Conservation (phyloP, 2,329 filamentous ascomycete species). For the Colletotrichum noveboracense region DNA sequence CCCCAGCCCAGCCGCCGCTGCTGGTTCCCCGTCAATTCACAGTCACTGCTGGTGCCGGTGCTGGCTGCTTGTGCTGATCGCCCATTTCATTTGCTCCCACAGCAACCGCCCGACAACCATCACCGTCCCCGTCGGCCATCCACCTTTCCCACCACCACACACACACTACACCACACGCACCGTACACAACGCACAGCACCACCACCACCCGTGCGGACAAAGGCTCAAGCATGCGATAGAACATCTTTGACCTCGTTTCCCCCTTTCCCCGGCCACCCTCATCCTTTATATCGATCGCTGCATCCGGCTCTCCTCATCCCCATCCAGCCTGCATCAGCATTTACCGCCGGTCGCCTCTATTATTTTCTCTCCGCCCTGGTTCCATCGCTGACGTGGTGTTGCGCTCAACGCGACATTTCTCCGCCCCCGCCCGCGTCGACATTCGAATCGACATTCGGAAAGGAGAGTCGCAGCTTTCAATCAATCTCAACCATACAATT, state of each 20-base stretch:
- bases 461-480: not conserved
- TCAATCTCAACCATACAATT: not conserved
- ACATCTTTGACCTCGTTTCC: conserved; percentile 4
- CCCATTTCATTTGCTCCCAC: conserved; percentile 21
- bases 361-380: not conserved
- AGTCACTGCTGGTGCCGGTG: not conserved
- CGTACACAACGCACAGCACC: not conserved
- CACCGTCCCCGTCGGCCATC: not conserved
- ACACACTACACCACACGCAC: not conserved
- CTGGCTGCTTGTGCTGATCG: not conserved
- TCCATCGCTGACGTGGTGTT: conserved; percentile 18
- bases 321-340: not conserved
- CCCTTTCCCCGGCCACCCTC: not conserved
- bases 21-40: not conserved
- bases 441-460: not conserved
- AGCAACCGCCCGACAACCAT: conserved; percentile 22
- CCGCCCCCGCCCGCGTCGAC: not conserved
- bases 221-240: conserved; percentile 4
- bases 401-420: conserved; percentile 4
- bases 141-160: not conserved
- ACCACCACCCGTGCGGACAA: conserved; percentile 12
- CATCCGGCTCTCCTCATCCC: not conserved
- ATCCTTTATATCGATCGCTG: not conserved
- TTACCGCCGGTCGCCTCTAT: not conserved
- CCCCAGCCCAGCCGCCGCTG: not conserved